A percentile compares a stretch with the other conserved stretches of the same genome.
phyloP scores from a whole-genome alignment of 169 alveolate genomes.

The Plasmodium relictum region DNA sequence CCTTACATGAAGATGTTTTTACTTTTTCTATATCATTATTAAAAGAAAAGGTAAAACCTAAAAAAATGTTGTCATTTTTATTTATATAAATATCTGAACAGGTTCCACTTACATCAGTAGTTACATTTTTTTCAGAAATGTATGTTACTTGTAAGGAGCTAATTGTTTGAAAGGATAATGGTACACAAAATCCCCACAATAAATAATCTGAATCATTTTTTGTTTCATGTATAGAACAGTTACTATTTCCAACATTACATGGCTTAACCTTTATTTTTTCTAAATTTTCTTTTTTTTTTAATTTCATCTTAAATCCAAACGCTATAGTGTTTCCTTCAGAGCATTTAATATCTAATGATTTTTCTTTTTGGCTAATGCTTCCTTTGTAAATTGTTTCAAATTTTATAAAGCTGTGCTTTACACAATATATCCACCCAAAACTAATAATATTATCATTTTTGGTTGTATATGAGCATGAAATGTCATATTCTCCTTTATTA shows the following conservation, averaged over 20 bases:
- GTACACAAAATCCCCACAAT: conserved; percentile 70
- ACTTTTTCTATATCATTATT: conserved; percentile 17
- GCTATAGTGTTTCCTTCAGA: conserved; percentile 42
- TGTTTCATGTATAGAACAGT: conserved; percentile 21
- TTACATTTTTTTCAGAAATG: conserved; percentile 11
- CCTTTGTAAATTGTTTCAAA: conserved; percentile 43
- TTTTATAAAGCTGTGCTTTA: conserved; percentile 29
- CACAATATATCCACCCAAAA: conserved; percentile 72
- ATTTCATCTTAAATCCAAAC: conserved; percentile 58
- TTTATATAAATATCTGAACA: conserved; percentile 44
- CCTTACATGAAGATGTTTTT: conserved; percentile 22
- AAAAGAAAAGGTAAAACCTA: conserved; percentile 62
- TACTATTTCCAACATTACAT: conserved; percentile 37
- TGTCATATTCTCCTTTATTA: conserved; percentile 62
- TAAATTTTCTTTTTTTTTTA: conserved; percentile 32
- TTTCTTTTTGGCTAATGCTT: neutral
- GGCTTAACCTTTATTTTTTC: conserved; percentile 38
- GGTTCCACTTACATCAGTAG: conserved; percentile 29
- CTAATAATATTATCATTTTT: conserved; percentile 22
- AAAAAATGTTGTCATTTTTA: conserved; percentile 52
- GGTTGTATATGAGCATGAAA: conserved; percentile 42
- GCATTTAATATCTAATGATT: conserved; percentile 20
- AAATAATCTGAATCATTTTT: conserved; percentile 50
- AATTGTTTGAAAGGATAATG: conserved; percentile 34
- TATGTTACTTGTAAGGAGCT: conserved; percentile 46